These are phyloP conservation scores for Eucalyptus pauciflora DNA, from an alignment of 345 rosid species.

Conservation along the genomic window DNA sequence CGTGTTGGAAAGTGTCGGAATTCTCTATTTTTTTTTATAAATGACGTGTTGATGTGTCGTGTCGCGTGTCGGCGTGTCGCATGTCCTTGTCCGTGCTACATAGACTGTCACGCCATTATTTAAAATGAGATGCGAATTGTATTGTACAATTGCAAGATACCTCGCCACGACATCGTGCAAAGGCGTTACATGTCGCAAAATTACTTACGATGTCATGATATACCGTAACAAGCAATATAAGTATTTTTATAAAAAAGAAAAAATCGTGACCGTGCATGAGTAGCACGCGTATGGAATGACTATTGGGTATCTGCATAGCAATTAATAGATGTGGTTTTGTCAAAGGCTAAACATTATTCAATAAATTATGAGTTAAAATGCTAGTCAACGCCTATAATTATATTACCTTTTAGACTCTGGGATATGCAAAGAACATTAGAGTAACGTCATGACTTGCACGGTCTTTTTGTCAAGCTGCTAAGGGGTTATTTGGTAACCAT, in stretches of 20 bases:
- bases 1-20: too few relatives aligned
- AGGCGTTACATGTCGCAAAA: background rate
- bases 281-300: background rate
- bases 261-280: background rate
- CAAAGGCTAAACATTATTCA: fast-evolving
- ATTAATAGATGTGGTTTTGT: background rate
- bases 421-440: background rate
- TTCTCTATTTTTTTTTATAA: too few relatives aligned
- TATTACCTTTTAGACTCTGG: background rate
- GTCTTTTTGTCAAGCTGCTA: background rate
- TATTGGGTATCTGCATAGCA: background rate
- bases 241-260: background rate
- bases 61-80: too few relatives aligned
- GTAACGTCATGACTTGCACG: fast-evolving
- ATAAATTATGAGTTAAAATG: background rate
- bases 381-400: background rate
- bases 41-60: too few relatives aligned
- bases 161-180: background rate
- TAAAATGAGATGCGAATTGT: background rate
- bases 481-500: too few relatives aligned
- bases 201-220: background rate
- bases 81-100: too few relatives aligned
- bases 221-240: background rate
- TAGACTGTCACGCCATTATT: background rate
- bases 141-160: background rate